Base-by-base conservation (phyloP, 169 alveolate species). In the Plasmodium inui region DNA sequence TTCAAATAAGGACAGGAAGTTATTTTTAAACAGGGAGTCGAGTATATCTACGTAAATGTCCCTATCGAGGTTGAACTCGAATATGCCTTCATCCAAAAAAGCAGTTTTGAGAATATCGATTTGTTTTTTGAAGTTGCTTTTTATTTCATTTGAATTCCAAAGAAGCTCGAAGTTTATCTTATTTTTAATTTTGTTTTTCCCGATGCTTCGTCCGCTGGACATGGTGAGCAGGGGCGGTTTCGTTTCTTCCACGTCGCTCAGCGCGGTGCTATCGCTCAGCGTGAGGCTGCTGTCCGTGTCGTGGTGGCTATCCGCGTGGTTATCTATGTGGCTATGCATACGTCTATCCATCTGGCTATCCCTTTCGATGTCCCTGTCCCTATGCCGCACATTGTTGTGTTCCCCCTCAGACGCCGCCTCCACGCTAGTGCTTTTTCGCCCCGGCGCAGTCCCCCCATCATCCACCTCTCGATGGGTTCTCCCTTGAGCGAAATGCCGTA, bases 111-210 rank as follows among this genome's bases (percentile, higher is more conserved):
- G 83, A 81, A 91, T 80, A 81, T 80, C 57, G 14, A 91, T 81
- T 81, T 91, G 95, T 44, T 81, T 71, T 46, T 91, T 91, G 32
- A 70, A 81, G 53, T n/a, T 71, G 19, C 37, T 91, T 82, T 82
- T 91, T 91, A 91, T 37, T 34, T 82, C 78, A 50, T 82, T 55
- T n/a, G 95, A 91, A 44, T 91, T 91, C 95, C 95, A 91, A 50
- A 91, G 50, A 9, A 91, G 26, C 26, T 91, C 95, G 55, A 91
- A 91, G 78, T 71, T 91, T 81, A 91, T 91, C 44, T 91, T 91
- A 34, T 91, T 91, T 81, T 91, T 91, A n/a, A 91, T 91, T 91
- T 91, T 82, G 19, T 8, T 26, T 12, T 72, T 50, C 78, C 74
- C 84, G 30, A 39, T 22, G 74, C n/a, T 86, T 9, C 5, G 70